Conservation (phyloP, 805 yeast genomes). For the Ogataea pini region DNA sequence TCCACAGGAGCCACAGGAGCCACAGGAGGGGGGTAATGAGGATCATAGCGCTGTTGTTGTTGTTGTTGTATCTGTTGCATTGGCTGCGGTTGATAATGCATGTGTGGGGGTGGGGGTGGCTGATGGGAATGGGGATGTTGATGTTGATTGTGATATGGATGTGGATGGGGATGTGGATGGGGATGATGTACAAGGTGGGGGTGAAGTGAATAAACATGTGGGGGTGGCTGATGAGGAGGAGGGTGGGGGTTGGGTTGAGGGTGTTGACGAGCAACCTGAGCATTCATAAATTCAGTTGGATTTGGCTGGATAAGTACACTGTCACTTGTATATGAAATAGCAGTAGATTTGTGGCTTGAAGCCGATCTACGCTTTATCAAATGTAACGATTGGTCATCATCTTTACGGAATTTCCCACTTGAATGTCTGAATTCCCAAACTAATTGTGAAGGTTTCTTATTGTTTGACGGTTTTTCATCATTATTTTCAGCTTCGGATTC, state of each 20-base stretch:
- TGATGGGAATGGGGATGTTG: slow-evolving; percentile 1
- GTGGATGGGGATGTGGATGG: slow-evolving; percentile 9
- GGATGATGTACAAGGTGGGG: slow-evolving; percentile 19
- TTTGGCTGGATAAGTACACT: slow-evolving; percentile 1
- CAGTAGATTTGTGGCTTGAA: slow-evolving; percentile 29
- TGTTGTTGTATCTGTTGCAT: slow-evolving; percentile 11
- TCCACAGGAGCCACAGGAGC: slow-evolving; percentile 23
- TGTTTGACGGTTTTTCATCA: not conserved
- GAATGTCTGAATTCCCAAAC: slow-evolving; percentile 61
- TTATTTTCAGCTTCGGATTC: slow-evolving; percentile 23
- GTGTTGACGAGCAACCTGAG: no score
- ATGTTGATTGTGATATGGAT: slow-evolving; percentile 11
- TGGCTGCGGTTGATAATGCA: not conserved
- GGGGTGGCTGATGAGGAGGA: slow-evolving; percentile 10
- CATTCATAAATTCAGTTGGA: not conserved
- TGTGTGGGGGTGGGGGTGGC: not conserved
- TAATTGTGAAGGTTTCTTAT: slow-evolving; percentile 25
- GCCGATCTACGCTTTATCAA: slow-evolving; percentile 51
- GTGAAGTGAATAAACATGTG: slow-evolving; percentile 18
- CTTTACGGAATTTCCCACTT: slow-evolving; percentile 49
- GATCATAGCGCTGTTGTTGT: slow-evolving; percentile 14
- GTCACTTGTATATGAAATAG: slow-evolving; percentile 10
- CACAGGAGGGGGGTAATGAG: no score
- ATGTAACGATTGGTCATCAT: slow-evolving; percentile 45
- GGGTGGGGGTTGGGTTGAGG: slow-evolving; percentile 8